A percentile compares a stretch with the other conserved stretches of the same genome.
phyloP scores from a whole-genome alignment of 176 grass and related monocot species.

The Oryza officinalis region DNA sequence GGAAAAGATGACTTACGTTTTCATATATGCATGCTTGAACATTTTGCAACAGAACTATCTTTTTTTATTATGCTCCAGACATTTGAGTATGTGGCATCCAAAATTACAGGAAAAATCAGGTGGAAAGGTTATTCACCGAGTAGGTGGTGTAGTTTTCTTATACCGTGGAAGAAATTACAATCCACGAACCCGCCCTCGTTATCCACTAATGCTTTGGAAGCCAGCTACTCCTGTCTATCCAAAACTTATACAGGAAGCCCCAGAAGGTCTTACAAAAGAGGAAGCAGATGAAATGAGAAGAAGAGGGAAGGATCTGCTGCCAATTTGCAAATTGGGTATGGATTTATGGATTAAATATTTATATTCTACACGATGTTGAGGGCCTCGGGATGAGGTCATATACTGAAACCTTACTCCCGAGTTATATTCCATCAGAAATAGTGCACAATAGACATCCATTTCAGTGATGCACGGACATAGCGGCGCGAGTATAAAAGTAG shows the following conservation, averaged over 20 bases:
- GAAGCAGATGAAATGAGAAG: conserved; percentile 82
- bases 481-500: background rate
- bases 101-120: conserved; percentile 78
- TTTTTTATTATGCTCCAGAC: conserved; percentile 9
- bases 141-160: conserved; percentile 74
- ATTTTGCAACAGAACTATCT: conserved; percentile 24
- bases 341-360: conserved; percentile 26
- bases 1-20: conserved; percentile 11
- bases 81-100: background rate
- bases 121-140: conserved; percentile 78
- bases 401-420: background rate
- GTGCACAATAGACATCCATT: background rate
- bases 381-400: background rate
- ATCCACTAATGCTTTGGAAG: conserved; percentile 98
- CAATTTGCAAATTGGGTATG: conserved; percentile 97
- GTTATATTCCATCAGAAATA: background rate
- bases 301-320: conserved; percentile 64
- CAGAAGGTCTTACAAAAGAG: conserved; percentile 85
- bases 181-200: conserved; percentile 62
- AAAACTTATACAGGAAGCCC: conserved; percentile 83
- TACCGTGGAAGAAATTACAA: conserved; percentile 85
- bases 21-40: conserved; percentile 20
- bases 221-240: conserved; percentile 88
- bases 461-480: background rate
- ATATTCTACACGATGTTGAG: background rate